These are phyloP conservation scores for Cystobasidiaceae sp. DNA, from an alignment of 1,284 basidiomycete genomes.

Conservation along the genomic window DNA sequence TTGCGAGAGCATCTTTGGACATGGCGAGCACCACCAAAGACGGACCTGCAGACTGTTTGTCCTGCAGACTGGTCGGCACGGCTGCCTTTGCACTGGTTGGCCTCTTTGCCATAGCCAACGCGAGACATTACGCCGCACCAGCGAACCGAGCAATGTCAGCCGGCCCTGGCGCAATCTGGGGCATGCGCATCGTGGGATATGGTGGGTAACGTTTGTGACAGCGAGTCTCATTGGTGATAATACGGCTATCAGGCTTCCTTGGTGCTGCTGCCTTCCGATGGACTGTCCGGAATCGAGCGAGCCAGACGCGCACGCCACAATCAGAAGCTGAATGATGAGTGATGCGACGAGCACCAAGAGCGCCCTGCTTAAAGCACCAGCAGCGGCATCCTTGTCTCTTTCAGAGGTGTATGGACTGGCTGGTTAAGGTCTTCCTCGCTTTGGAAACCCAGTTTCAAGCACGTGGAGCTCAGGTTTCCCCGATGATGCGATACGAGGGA, in stretches of 20 bases:
- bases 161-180: not conserved
- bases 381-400: too few relatives aligned
- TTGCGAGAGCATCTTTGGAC: not conserved
- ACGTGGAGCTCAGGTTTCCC: too few relatives aligned
- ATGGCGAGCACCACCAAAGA: not conserved
- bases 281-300: not conserved
- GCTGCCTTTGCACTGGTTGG: conserved; percentile 11
- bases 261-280: conserved; percentile 21
- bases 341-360: too few relatives aligned
- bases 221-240: not conserved
- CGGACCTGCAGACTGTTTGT: conserved; percentile 13
- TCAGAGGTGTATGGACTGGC: too few relatives aligned
- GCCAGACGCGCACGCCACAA: not conserved
- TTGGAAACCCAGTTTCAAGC: too few relatives aligned
- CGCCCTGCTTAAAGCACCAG: too few relatives aligned
- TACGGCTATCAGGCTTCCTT: conserved; percentile 13
- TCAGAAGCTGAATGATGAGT: too few relatives aligned
- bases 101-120: conserved; percentile 15
- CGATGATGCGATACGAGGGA: too few relatives aligned
- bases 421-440: too few relatives aligned
- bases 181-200: conserved; percentile 16
- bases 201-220: not conserved
- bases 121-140: conserved; percentile 2
- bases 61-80: conserved; percentile 20
- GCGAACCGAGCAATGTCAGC: conserved; percentile 1